Evolutionary conservation across 306 rosid species (phyloP).

Genomic region (Delonix regia): DNA sequence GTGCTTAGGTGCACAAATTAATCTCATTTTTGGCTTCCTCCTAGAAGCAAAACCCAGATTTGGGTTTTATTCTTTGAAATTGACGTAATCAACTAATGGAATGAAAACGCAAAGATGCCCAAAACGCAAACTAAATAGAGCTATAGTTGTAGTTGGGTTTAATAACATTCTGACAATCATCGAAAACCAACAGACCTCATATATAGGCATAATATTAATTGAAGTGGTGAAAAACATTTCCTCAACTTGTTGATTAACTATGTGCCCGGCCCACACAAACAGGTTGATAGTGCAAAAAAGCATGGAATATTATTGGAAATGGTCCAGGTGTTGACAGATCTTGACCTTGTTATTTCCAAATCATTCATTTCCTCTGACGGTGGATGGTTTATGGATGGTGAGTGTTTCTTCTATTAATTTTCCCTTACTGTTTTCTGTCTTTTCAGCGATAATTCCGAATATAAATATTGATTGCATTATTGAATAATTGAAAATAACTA

Average conservation of each 20-base stretch:
- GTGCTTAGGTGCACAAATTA: neutral
- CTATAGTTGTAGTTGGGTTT: neutral
- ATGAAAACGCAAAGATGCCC: neutral
- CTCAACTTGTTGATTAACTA: neutral
- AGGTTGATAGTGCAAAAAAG: slow-evolving; percentile 98
- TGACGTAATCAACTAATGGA: slow-evolving; percentile 31
- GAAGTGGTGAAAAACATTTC: neutral
- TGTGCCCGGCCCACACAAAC: neutral
- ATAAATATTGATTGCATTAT: neutral
- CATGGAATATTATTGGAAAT: slow-evolving; percentile 88
- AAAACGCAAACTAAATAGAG: neutral
- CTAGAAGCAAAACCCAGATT: slow-evolving; percentile 9
- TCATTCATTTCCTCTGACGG: slow-evolving; percentile 95
- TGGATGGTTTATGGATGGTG: slow-evolving; percentile 98
- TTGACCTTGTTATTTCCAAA: slow-evolving; percentile 86
- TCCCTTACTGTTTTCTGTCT: neutral
- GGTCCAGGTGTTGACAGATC: slow-evolving; percentile 97
- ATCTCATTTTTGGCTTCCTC: slow-evolving; percentile 20
- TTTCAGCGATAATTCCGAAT: neutral
- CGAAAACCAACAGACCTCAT: neutral
- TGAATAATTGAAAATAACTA: neutral
- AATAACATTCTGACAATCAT: neutral
- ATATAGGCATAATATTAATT: neutral
- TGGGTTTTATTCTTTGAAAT: slow-evolving; percentile 28
- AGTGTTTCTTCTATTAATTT: slow-evolving; percentile 29